These are phyloP conservation scores for Saksenaea vasiformis DNA, from an alignment of 371 early-diverging fungal genomes.

Conservation along the genomic window DNA sequence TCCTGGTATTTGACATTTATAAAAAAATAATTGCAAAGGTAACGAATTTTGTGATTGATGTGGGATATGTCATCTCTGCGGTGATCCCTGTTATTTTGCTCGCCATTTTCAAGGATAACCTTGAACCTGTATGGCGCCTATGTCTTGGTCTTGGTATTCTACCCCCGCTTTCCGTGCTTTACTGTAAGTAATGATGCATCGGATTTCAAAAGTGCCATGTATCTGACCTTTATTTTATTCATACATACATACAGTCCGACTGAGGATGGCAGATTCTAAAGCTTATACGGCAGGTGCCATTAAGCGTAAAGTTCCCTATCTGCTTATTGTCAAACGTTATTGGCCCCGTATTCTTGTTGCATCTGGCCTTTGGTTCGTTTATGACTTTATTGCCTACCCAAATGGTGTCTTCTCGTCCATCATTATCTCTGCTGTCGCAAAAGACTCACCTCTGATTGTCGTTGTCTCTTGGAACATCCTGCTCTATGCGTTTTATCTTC, in stretches of 20 bases:
- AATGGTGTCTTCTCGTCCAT: conserved; percentile 52
- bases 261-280: conserved; percentile 54
- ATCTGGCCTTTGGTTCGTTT: conserved; percentile 61
- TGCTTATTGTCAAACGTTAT: conserved; percentile 49
- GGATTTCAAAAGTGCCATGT: neutral
- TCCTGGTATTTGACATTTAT: neutral
- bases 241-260: conserved; percentile 30
- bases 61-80: conserved; percentile 54
- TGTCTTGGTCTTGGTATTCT: conserved; percentile 52
- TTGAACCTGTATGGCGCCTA: conserved; percentile 50
- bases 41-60: conserved; percentile 51
- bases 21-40: conserved; percentile 14
- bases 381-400: conserved; percentile 60
- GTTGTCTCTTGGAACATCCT: conserved; percentile 56
- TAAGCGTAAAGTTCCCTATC: conserved; percentile 52
- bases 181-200: conserved; percentile 26
- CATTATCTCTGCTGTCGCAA: conserved; percentile 45
- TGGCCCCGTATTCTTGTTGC: conserved; percentile 57
- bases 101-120: conserved; percentile 37
- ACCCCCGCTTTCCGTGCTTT: conserved; percentile 53
- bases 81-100: conserved; percentile 52
- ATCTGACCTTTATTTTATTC: neutral
- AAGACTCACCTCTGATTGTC: conserved; percentile 41
- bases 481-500: conserved; percentile 56
- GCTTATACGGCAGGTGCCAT: conserved; percentile 42